phyloP scores from a whole-genome alignment of 352 stramenopile genomes.

The Pythium periplocum region DNA sequence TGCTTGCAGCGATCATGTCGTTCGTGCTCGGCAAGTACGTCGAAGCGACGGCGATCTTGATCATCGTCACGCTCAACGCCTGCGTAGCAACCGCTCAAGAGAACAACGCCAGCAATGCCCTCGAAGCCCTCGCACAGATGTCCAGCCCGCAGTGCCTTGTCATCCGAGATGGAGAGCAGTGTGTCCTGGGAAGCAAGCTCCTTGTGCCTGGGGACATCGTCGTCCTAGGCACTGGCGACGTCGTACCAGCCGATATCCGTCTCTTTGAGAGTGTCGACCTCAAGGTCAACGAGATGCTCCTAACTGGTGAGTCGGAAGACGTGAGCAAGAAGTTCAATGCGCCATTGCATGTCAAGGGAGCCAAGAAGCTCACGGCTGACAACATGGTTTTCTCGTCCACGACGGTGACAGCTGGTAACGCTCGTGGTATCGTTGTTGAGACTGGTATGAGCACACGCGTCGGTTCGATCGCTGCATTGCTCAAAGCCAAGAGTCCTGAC shows the following conservation, averaged over 20 bases:
- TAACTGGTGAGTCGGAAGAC: slow-evolving; percentile 87
- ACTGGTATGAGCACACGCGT: slow-evolving; percentile 43
- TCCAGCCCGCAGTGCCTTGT: slow-evolving; percentile 64
- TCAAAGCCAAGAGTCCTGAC: slow-evolving; percentile 33
- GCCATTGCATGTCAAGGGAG: slow-evolving; percentile 3
- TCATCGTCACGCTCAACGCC: slow-evolving; percentile 63
- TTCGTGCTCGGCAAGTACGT: slow-evolving; percentile 55
- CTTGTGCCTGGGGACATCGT: slow-evolving; percentile 73
- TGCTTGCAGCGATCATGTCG: slow-evolving; percentile 50
- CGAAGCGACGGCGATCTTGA: slow-evolving; percentile 64
- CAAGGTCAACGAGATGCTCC: slow-evolving; percentile 73
- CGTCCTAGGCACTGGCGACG: slow-evolving; percentile 39
- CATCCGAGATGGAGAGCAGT: slow-evolving; percentile 49
- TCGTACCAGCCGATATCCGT: slow-evolving; percentile 80
- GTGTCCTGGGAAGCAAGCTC: slow-evolving; percentile 59
- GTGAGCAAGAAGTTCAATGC: slow-evolving; percentile 68
- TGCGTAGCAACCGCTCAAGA: slow-evolving; percentile 59
- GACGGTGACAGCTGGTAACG: slow-evolving; percentile 43
- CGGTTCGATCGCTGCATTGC: slow-evolving; percentile 55
- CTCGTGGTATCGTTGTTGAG: slow-evolving; percentile 41
- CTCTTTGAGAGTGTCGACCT: slow-evolving; percentile 72
- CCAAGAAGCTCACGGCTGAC: slow-evolving; percentile 49
- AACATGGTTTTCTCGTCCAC: slow-evolving; percentile 74
- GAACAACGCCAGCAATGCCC: slow-evolving; percentile 51
- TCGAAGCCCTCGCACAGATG: slow-evolving; percentile 52